phyloP scores from a whole-genome alignment of 371 early-diverging fungal species.

The Batrachochytrium dendrobatidis region DNA sequence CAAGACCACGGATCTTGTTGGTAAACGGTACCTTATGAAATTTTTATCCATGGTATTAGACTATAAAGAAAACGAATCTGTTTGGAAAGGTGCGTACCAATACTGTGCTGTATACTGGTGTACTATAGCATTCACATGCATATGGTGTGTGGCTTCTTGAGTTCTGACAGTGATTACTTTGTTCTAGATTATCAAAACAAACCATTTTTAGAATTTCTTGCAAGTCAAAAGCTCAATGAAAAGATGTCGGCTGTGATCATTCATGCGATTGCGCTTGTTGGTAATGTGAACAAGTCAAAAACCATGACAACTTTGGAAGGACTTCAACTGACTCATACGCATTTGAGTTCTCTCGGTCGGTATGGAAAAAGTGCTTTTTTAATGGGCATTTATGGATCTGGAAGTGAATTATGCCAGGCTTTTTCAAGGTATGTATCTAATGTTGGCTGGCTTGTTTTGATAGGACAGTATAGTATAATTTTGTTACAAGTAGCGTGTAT shows the following conservation, averaged over 20 bases:
- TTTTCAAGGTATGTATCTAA: constrained; percentile 65
- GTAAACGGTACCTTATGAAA: constrained; percentile 85
- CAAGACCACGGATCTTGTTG: constrained; percentile 62
- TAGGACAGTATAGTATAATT: not conserved
- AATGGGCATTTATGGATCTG: constrained; percentile 80
- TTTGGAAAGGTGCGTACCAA: not conserved
- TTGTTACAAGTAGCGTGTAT: not conserved
- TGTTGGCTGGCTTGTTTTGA: not conserved
- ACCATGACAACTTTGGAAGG: constrained; percentile 54
- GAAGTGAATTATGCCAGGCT: constrained; percentile 83
- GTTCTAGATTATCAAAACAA: constrained; percentile 35
- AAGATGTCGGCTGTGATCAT: constrained; percentile 60
- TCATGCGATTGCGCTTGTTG: constrained; percentile 63
- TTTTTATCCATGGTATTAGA: constrained; percentile 66
- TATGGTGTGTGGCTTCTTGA: constrained; percentile 32
- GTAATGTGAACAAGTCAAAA: constrained; percentile 27
- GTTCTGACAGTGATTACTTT: constrained; percentile 22
- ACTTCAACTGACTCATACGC: constrained; percentile 53
- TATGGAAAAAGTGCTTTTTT: constrained; percentile 80
- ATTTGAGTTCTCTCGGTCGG: constrained; percentile 77
- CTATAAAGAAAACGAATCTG: not conserved
- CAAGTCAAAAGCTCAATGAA: constrained; percentile 58
- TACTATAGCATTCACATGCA: not conserved
- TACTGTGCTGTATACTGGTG: no score
- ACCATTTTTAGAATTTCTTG: constrained; percentile 45